A percentile compares a stretch with the other conserved stretches of the same genome.
Conservation (phyloP, 345 rosid genomes). For the Eutrema japonicum region DNA sequence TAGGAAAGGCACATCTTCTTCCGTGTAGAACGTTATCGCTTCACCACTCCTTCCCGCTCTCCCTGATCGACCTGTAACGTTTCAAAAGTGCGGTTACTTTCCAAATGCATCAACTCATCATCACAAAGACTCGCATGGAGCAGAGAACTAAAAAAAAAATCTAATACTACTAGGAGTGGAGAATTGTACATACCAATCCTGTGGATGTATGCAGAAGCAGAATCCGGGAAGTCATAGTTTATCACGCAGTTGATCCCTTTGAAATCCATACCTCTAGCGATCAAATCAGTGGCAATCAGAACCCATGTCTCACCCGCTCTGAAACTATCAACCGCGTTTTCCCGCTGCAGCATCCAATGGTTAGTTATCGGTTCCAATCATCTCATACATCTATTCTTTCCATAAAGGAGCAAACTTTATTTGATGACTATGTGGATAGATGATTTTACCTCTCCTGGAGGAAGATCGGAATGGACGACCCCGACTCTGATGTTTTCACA, state of each 20-base stretch:
- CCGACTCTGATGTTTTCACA: conserved; percentile 75
- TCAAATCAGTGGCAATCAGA: conserved; percentile 90
- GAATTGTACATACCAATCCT: conserved; percentile 71
- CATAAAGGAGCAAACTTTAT: neutral
- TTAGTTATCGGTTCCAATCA: conserved; percentile 17
- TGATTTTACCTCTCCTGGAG: conserved; percentile 64
- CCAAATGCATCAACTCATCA: neutral
- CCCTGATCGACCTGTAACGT: conserved; percentile 73
- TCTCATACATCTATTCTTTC: neutral
- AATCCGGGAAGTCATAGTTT: conserved; percentile 93
- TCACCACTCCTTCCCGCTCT: conserved; percentile 94
- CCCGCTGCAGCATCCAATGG: conserved; percentile 58
- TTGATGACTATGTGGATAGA: conserved; percentile 26
- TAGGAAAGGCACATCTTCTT: conserved; percentile 73
- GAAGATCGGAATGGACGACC: conserved; percentile 84
- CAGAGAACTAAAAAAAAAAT: neutral
- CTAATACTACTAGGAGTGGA: neutral
- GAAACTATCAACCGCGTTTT: conserved; percentile 77
- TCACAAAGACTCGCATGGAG: neutral
- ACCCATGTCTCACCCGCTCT: conserved; percentile 93
- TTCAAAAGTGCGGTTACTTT: conserved; percentile 4
- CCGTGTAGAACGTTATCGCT: conserved; percentile 82
- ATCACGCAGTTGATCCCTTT: conserved; percentile 92
- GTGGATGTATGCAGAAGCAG: conserved; percentile 89
- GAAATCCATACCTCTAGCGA: conserved; percentile 98